Conservation (phyloP, 768 basidiomycete species). For the Fomitopsis serialis region DNA sequence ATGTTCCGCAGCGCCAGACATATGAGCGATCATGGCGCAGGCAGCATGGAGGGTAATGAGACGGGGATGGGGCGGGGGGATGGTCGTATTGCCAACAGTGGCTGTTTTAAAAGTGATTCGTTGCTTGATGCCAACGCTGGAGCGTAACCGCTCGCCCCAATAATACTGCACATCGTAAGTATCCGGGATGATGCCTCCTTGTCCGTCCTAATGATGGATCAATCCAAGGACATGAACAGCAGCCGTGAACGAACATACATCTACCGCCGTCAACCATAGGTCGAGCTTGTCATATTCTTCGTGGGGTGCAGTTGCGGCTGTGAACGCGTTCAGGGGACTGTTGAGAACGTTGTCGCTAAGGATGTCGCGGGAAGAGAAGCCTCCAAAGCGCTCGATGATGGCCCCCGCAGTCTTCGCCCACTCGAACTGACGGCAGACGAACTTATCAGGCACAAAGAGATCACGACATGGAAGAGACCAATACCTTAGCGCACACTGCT, state of each 20-base stretch:
- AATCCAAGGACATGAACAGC: not conserved
- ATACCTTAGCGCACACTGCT: not conserved
- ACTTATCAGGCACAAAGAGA: not conserved
- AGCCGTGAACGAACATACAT: not conserved
- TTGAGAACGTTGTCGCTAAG: not conserved
- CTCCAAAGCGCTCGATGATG: not conserved
- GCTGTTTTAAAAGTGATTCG: not conserved
- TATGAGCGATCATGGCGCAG: constrained; percentile 9
- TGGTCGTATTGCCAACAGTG: not conserved
- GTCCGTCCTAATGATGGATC: not conserved
- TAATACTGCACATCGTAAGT: not conserved
- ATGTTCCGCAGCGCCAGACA: constrained; percentile 6
- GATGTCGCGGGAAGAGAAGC: not conserved
- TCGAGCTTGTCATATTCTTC: not conserved
- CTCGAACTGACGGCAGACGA: no score
- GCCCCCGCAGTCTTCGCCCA: not conserved
- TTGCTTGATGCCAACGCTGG: not conserved
- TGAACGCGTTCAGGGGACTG: not conserved
- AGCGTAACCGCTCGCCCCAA: not conserved
- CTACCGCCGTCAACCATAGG: not conserved
- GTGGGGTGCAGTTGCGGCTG: not conserved
- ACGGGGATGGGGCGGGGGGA: constrained; percentile 3
- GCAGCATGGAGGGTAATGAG: constrained; percentile 6
- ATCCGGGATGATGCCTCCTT: not conserved
- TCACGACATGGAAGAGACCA: not conserved